Base-by-base conservation (phyloP, 2,329 filamentous ascomycete genomes). In the Alternaria conjuncta region DNA sequence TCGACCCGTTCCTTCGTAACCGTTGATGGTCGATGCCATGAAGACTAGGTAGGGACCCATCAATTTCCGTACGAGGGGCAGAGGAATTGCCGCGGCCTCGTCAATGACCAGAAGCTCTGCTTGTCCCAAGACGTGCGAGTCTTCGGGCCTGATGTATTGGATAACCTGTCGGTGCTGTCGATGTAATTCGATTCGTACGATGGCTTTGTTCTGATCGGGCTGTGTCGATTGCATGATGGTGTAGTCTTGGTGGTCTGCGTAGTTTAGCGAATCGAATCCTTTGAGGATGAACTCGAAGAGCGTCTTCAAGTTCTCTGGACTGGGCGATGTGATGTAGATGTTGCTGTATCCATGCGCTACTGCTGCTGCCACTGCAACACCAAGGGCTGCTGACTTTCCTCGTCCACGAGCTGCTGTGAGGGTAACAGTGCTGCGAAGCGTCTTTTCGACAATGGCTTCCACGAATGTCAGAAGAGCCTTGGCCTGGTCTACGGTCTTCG, bases 21-120 rank as follows among this genome's bases (percentile, higher is more conserved):
- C 96, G 77, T 98, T 98, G 83, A 99, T 97, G 2, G 96, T 99
- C 1, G 96, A 99, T 1, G 96, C 94, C 96, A 99, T 98, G 82
- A 99, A 99, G 9, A 98, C 94, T 41, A 99, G 85, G 80, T 99
- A 99, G 13, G 95, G 95, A 0, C 96, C 96, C 88, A 99, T 94
- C 44, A 99, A 86, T 82, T 97, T 97, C 71, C 91, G 88, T 8
- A 99, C 96, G 3, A 98, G 84, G 1, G 96, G 96, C 11, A 99
- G 82, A 12, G 96, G 96, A 66, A 99, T 99, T 2, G 96, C 96
- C 12, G 96, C 96, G 15, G 96, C 96, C 81, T 99, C 96, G 80
- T 99, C 96, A 67, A 99, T 98, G 9, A 99, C 95, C 11, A 99
- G 84, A 43, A 99, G 83, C 80, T 99, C 96, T 5, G 96, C 96